Conservation (phyloP, 495 filamentous ascomycete species). For the Podospora bellae-mahoneyi region DNA sequence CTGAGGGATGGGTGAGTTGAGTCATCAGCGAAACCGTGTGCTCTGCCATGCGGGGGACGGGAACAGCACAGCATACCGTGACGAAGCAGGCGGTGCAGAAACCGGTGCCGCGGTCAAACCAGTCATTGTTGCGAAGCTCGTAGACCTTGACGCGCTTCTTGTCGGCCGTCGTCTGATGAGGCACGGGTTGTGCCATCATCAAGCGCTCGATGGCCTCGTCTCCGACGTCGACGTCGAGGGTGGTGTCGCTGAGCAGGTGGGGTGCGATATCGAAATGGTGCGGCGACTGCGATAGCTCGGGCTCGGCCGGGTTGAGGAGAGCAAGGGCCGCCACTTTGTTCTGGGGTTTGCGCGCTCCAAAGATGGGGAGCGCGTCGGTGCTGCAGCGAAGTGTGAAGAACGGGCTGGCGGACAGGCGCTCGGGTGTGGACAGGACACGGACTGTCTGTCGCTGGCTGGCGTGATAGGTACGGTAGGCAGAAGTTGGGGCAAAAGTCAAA, state of each 20-base stretch:
- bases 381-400: neutral
- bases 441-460: neutral
- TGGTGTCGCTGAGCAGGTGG: constrained; percentile 36
- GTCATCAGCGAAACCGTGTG: neutral
- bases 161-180: constrained; percentile 70
- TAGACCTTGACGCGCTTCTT: constrained; percentile 99
- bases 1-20: constrained; percentile 21
- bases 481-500: constrained; percentile 2
- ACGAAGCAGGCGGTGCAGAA: constrained; percentile 81
- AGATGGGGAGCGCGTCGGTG: constrained; percentile 8
- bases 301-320: constrained; percentile 41
- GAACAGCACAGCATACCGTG: constrained; percentile 57
- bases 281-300: constrained; percentile 44
- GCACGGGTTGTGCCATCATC: constrained; percentile 85
- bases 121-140: constrained; percentile 96
- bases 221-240: constrained; percentile 23
- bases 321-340: constrained; percentile 47
- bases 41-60: neutral
- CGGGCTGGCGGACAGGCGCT: neutral
- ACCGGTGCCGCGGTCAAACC: constrained; percentile 95
- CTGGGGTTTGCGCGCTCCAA: constrained; percentile 22
- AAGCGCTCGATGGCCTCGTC: constrained; percentile 43
- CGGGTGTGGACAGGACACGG: constrained; percentile 1
- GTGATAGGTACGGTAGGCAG: neutral
- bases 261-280: constrained; percentile 45